phyloP scores from a whole-genome alignment of 495 filamentous ascomycete species.

The Aspergillus hancockii region DNA sequence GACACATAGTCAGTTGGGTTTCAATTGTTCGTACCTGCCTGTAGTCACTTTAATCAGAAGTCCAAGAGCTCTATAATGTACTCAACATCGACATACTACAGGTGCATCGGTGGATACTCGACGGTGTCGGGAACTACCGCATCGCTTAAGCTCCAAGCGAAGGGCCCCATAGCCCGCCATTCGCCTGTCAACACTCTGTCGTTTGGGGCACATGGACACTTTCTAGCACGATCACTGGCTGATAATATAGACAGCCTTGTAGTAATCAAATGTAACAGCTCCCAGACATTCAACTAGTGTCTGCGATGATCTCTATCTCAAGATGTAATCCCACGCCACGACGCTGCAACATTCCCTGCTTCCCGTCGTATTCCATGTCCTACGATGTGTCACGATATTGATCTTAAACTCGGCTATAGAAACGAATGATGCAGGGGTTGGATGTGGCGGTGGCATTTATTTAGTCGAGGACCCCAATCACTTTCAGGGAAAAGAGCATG shows the following conservation, averaged over 20 bases:
- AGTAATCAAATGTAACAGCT: background rate
- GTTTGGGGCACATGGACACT: conserved; percentile 1
- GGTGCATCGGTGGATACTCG: background rate
- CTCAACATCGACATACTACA: background rate
- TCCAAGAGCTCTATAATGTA: too few relatives aligned
- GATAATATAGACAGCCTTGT: background rate
- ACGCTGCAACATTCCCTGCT: background rate
- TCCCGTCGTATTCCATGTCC: background rate
- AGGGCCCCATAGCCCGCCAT: background rate
- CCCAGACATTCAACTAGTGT: background rate
- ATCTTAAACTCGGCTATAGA: background rate
- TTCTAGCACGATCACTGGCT: conserved; percentile 2
- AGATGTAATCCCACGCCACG: background rate
- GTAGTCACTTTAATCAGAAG: too few relatives aligned
- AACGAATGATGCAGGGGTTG: background rate
- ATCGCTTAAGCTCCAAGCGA: background rate
- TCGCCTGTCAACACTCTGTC: background rate
- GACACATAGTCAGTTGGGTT: too few relatives aligned
- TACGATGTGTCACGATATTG: background rate
- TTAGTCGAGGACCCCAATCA: conserved; percentile 2
- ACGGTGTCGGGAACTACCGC: conserved; percentile 4
- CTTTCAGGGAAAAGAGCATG: conserved; percentile 1
- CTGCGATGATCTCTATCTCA: background rate
- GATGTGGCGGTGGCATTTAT: background rate
- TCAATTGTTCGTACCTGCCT: too few relatives aligned